Conservation (phyloP, 345 rosid species). For the Limnanthes douglasii region DNA sequence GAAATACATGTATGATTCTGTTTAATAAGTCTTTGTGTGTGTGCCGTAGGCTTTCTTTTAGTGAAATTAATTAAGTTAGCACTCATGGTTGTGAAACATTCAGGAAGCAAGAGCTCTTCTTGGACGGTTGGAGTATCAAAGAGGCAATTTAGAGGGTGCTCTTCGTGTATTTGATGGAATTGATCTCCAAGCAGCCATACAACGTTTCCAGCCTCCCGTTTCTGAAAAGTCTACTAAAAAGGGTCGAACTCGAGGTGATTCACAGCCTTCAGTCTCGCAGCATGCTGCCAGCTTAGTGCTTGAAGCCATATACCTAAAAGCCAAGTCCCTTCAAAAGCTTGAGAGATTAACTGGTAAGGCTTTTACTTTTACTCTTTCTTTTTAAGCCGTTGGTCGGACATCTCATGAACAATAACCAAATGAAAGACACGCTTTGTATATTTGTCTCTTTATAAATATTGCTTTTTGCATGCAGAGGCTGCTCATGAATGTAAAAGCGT, state of each 20-base stretch:
- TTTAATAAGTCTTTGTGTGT: background rate
- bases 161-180: slow-evolving; percentile 91
- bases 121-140: slow-evolving; percentile 84
- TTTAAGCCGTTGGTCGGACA: background rate
- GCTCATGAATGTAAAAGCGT: slow-evolving; percentile 70
- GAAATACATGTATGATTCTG: too few species aligned
- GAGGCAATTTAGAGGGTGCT: slow-evolving; percentile 90
- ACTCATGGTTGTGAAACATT: slow-evolving; percentile 4
- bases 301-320: slow-evolving; percentile 81
- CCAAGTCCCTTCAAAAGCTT: slow-evolving; percentile 89
- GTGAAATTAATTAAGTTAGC: too few species aligned
- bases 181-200: slow-evolving; percentile 81
- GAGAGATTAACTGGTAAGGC: slow-evolving; percentile 52
- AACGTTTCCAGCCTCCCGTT: slow-evolving; percentile 38
- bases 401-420: background rate
- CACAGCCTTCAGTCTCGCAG: slow-evolving; percentile 35
- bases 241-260: slow-evolving; percentile 32
- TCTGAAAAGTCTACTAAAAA: slow-evolving; percentile 43
- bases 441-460: slow-evolving; percentile 5
- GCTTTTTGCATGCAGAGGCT: slow-evolving; percentile 45
- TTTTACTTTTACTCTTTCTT: background rate
- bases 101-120: slow-evolving; percentile 97
- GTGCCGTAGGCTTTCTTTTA: background rate
- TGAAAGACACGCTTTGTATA: background rate
- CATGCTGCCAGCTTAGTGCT: slow-evolving; percentile 81